Evolutionary conservation across 768 basidiomycete genomes (phyloP), one percentile per base, ranked within the genome.

Genomic region (Russula earlei): DNA sequence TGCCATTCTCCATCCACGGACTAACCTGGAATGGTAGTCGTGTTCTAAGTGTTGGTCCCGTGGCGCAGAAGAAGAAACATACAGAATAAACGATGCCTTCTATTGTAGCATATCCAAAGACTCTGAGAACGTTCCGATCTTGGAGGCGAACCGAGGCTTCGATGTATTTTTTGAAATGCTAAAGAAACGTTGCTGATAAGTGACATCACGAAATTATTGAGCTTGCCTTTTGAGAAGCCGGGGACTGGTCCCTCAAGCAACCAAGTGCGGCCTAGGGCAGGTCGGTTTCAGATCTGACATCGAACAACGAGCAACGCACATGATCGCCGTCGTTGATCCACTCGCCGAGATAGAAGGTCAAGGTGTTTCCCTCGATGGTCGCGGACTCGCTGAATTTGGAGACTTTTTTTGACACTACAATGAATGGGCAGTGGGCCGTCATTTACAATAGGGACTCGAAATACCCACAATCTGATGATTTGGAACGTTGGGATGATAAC

Each of bases 1-100:
- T 72, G 8, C 74, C 72, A 52, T 75, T 70, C 25, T 70, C 67
- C 72, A 76, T 74, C 72, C 73, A 75, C 7, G 75, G 75, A 37
- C 71, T 74, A 50, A 77, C 75, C 73, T 77, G 46, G 29, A 47
- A 49, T 22, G 48, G 17, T 8, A 54, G 33, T 17, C 11, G n/a
- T 22, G 31, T 14, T 48, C 24, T 48, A 40, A 20, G 11, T 14
- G 36, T 33, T 7, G 4, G 19, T 25, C 11, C 4, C 11, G 19
- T 27, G 42, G 6, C 12, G 34, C 7, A 7, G 14, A 3, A 9
- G 8, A 5, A 3, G 34, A n/a, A 12, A 58, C 57, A 29, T 37
- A 61, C 60, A 4, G 60, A 59, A 42, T 59, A 45, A 58, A 52
- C 20, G 46, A 10, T 22, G 20, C 65, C 66, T 15, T 64, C 69